Conservation (phyloP, 257 asterid genomes). For the Anisodus acutangulus region DNA sequence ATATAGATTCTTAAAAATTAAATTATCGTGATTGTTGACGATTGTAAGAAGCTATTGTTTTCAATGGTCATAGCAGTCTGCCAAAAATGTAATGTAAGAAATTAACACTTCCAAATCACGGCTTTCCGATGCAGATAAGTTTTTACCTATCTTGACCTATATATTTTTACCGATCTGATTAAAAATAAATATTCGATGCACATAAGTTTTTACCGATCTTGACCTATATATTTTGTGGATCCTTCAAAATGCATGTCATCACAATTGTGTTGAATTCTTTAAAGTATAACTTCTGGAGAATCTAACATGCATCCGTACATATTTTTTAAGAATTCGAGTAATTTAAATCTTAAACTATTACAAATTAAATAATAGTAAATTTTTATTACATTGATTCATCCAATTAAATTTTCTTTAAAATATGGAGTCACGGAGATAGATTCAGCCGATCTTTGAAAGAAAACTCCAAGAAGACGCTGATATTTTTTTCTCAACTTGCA, state of each 20-base stretch:
- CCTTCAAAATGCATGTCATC: neutral
- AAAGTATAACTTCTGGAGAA: fast-evolving
- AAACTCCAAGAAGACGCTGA: neutral
- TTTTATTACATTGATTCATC: neutral
- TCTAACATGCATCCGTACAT: neutral
- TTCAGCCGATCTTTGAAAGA: neutral
- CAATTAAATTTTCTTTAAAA: neutral
- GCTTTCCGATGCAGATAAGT: no score
- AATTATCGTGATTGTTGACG: no score
- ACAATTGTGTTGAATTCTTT: fast-evolving
- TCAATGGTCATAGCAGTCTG: neutral
- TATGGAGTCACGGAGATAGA: neutral
- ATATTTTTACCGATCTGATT: no score
- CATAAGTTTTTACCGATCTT: neutral
- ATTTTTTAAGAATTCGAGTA: neutral
- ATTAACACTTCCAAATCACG: neutral
- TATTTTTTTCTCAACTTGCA: slow-evolving; percentile 18
- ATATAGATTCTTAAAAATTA: no score
- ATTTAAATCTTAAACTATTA: neutral
- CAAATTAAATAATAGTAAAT: neutral
- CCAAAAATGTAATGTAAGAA: neutral
- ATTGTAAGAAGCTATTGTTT: no score
- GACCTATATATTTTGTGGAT: neutral
- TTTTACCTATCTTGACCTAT: neutral
- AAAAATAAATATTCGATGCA: no score